A percentile compares a stretch with the other conserved stretches of the same genome.
Conservation (phyloP, 805 yeast species). For the Maudiozyma bulderi region DNA sequence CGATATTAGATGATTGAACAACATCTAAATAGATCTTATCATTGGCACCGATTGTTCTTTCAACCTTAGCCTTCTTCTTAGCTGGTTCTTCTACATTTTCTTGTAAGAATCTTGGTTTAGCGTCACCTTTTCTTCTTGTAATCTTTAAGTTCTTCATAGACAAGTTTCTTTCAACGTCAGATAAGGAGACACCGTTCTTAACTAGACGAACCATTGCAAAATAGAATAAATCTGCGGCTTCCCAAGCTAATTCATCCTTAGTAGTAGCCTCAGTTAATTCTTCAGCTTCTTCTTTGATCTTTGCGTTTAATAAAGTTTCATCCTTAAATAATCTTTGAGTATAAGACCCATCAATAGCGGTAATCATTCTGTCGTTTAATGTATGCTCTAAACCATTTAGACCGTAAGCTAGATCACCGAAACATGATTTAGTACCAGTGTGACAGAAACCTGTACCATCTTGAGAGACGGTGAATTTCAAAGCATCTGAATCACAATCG, state of each 20-base stretch:
- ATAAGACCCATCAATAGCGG: slow-evolving; percentile 89
- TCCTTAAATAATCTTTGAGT: slow-evolving; percentile 82
- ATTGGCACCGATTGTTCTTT: slow-evolving; percentile 4
- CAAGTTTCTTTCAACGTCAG: slow-evolving; percentile 76
- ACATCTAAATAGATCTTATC: slow-evolving; percentile 20
- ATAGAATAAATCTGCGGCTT: slow-evolving; percentile 85
- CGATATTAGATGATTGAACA: slow-evolving; percentile 15
- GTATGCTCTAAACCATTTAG: slow-evolving; percentile 54
- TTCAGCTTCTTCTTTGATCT: slow-evolving; percentile 92
- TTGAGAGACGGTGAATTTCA: slow-evolving; percentile 80
- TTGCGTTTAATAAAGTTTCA: slow-evolving; percentile 63
- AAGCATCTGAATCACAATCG: slow-evolving; percentile 90
- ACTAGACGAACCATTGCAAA: slow-evolving; percentile 67
- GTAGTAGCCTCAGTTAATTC: slow-evolving; percentile 79
- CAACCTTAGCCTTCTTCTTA: slow-evolving; percentile 13
- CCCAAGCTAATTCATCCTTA: slow-evolving; percentile 79
- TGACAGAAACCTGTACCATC: slow-evolving; percentile 89
- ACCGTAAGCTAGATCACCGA: slow-evolving; percentile 57
- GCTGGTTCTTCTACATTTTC: slow-evolving; percentile 9
- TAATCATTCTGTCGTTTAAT: slow-evolving; percentile 45
- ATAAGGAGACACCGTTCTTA: slow-evolving; percentile 66
- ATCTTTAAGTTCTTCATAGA: slow-evolving; percentile 78
- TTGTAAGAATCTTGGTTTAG: slow-evolving; percentile 64
- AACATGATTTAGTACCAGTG: slow-evolving; percentile 69
- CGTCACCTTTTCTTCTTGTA: slow-evolving; percentile 91